These are phyloP conservation scores for Cucurbita argyrosperma DNA, from an alignment of 306 rosid species.

Conservation along the genomic window DNA sequence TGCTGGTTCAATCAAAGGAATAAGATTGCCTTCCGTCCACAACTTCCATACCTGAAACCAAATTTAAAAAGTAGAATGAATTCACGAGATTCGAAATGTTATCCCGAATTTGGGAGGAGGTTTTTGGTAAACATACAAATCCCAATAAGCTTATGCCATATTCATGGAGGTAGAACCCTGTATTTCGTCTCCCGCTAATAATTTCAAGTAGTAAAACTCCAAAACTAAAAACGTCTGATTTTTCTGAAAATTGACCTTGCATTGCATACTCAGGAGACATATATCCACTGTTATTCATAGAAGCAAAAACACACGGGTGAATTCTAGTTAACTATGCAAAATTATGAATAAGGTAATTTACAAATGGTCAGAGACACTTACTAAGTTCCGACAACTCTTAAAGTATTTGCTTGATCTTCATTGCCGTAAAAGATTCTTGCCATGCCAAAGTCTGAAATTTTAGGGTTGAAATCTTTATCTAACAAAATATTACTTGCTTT, in stretches of 20 bases:
- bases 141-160: background rate
- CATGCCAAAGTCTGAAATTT: conserved; percentile 4
- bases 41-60: background rate
- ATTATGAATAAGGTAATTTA: background rate
- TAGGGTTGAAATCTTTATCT: background rate
- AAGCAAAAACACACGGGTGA: background rate
- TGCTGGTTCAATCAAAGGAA: background rate
- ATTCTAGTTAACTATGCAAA: background rate
- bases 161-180: background rate
- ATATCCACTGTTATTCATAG: background rate
- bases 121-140: background rate
- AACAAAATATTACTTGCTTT: conserved; percentile 1
- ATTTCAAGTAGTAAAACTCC: conserved; percentile 1
- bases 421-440: background rate
- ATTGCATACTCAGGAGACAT: conserved; percentile 3
- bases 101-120: background rate
- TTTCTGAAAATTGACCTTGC: conserved; percentile 4
- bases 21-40: background rate
- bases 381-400: conserved; percentile 2
- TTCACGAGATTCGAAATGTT: background rate
- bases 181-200: background rate
- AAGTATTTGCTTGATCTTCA: background rate
- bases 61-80: background rate
- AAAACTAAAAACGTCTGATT: background rate
- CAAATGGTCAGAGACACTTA: background rate